Evolutionary conservation across 2,329 filamentous ascomycete species (phyloP).

Genomic region (Penicillium sp.): DNA sequence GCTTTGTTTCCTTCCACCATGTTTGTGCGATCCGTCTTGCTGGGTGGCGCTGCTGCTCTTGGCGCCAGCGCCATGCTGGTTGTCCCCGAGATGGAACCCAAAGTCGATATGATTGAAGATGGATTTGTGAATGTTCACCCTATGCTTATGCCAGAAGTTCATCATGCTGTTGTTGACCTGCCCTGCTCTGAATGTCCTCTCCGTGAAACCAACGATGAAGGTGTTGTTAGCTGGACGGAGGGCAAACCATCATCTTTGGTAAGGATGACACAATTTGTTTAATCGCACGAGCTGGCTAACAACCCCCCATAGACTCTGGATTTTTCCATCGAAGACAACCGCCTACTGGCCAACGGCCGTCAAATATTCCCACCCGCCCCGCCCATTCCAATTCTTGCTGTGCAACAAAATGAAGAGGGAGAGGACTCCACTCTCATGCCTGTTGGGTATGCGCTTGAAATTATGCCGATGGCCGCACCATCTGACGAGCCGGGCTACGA

Average conservation of each 20-base stretch:
- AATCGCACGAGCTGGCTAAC: not conserved
- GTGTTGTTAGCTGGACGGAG: slow-evolving; percentile 34
- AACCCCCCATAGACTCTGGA: slow-evolving; percentile 31
- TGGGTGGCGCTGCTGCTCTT: slow-evolving; percentile 34
- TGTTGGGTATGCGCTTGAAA: slow-evolving; percentile 45
- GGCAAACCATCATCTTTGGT: slow-evolving; percentile 39
- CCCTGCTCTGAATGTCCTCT: slow-evolving; percentile 42
- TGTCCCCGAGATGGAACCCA: slow-evolving; percentile 34
- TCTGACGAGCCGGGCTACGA: slow-evolving; percentile 33
- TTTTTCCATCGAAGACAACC: slow-evolving; percentile 36
- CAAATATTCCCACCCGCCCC: slow-evolving; percentile 41
- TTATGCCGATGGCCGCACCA: slow-evolving; percentile 31
- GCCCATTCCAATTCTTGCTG: slow-evolving; percentile 30
- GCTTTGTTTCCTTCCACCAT: slow-evolving; percentile 22
- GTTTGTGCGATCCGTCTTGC: slow-evolving; percentile 37
- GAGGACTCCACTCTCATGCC: slow-evolving; percentile 37
- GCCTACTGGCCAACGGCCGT: slow-evolving; percentile 37
- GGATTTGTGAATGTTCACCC: slow-evolving; percentile 27
- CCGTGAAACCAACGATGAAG: slow-evolving; percentile 29
- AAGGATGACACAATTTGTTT: slow-evolving; percentile 13
- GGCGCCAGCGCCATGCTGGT: slow-evolving; percentile 40
- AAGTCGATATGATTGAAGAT: slow-evolving; percentile 15
- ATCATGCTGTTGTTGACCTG: slow-evolving; percentile 31
- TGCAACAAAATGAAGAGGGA: slow-evolving; percentile 39
- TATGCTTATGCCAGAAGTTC: slow-evolving; percentile 25